Evolutionary conservation across 768 basidiomycete genomes (phyloP), one percentile per base, ranked within the genome.

Genomic region (Trametes coccinea): DNA sequence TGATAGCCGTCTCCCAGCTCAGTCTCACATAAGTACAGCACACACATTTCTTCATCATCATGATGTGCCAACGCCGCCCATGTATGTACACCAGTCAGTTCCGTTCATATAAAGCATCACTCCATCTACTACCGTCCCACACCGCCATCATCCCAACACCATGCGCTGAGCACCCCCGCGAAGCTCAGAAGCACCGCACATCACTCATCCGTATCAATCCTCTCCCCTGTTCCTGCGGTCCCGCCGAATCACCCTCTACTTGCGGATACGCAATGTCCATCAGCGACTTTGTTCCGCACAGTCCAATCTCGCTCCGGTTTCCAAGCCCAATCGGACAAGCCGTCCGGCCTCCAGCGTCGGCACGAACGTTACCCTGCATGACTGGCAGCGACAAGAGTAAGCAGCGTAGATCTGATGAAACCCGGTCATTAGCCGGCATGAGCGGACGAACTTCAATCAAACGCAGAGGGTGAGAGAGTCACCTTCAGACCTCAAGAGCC

Each of bases 1-100:
- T 70, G 67, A 68, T 68, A 40, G 52, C 62, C 60, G 60, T 61
- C 64, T 46, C 14, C 29, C 55, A 54, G 37, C 59, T 31, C 45
- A 30, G 45, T 41, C 16, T 11, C 27, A n/a, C 40, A n/a, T 58
- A 14, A 27, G 27, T 40, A 17, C 27, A 27, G 11, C 45, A n/a
- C 41, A 43, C 7, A 8, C 41, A 43, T 9, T 37, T 11, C 41
- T 43, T 8, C 14, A 43, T 43, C 10, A 5, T 13, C 0, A 5
- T n/a, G 14, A 3, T 34, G 29, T 29, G 10, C 11, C 13, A 10
- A 13, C 7, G 27, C 7, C 50, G 37, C 9, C 31, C 16, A 4
- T n/a, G 46, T 45, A 4, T 39, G 11, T 11, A 37, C 6, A 37
- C 5, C 34, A 43, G 41, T 14, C n/a, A 43, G 41, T 2, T 43